phyloP scores from a whole-genome alignment of 208 protist genomes.

The Crithidia brevicula region DNA sequence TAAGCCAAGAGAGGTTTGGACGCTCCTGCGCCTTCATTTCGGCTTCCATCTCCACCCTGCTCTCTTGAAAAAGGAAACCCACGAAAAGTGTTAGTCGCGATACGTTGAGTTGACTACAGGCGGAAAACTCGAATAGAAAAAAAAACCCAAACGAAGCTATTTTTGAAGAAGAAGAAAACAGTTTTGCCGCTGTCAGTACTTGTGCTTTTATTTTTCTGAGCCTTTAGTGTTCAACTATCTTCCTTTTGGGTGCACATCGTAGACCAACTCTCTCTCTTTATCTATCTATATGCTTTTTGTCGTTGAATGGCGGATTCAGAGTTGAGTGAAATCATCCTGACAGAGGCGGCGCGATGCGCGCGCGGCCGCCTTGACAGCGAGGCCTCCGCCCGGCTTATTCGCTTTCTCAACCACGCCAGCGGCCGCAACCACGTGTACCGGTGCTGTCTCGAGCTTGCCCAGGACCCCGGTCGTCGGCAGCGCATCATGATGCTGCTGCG shows the following conservation, averaged over 20 bases:
- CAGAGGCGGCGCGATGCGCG: slow-evolving; percentile 34
- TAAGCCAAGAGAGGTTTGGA: no score
- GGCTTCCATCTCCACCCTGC: no score
- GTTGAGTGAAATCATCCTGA: slow-evolving; percentile 35
- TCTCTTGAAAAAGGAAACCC: no score
- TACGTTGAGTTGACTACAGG: no score
- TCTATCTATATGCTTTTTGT: neutral
- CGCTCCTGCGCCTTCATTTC: no score
- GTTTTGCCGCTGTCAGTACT: neutral
- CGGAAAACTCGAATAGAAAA: no score
- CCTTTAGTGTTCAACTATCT: neutral
- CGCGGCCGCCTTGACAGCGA: slow-evolving; percentile 31
- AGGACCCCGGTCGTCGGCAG: slow-evolving; percentile 60
- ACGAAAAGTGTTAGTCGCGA: no score
- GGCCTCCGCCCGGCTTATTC: slow-evolving; percentile 33
- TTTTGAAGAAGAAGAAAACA: no score
- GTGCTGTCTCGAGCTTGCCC: slow-evolving; percentile 65
- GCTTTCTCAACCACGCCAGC: slow-evolving; percentile 46
- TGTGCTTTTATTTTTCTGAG: neutral
- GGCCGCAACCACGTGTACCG: slow-evolving; percentile 70
- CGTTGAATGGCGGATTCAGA: slow-evolving; percentile 22
- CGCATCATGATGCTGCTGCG: slow-evolving; percentile 69
- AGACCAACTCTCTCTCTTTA: neutral
- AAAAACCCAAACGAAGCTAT: no score
- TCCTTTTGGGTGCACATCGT: no score